phyloP scores from a whole-genome alignment of 169 alveolate species.

The Plasmodium blacklocki region DNA sequence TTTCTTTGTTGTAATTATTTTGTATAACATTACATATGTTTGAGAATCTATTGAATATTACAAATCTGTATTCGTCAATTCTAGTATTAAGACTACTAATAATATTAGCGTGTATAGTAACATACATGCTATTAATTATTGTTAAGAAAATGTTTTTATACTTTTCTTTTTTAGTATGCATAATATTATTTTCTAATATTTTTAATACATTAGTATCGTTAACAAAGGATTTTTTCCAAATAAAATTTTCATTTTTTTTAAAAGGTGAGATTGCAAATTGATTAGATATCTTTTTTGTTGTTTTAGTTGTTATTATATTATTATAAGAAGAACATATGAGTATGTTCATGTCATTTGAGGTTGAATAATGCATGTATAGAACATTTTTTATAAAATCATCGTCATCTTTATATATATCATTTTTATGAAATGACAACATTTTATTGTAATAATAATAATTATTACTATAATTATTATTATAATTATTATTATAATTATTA shows the following conservation, averaged over 20 bases:
- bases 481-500: no score
- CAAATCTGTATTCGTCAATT: conserved; percentile 46
- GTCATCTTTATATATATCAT: conserved; percentile 32
- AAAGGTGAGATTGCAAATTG: neutral
- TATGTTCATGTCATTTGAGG: no score
- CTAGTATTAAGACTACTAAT: conserved; percentile 31
- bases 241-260: neutral
- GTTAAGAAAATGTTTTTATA: conserved; percentile 33
- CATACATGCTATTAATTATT: conserved; percentile 54
- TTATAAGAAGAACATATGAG: no score
- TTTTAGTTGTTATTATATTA: neutral
- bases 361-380: no score
- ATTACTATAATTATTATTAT: no score
- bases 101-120: conserved; percentile 36
- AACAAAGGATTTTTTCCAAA: conserved; percentile 42
- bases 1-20: neutral
- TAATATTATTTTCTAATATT: conserved; percentile 7
- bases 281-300: neutral
- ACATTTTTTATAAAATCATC: no score
- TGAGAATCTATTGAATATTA: conserved; percentile 38
- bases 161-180: conserved; percentile 18
- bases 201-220: conserved; percentile 36
- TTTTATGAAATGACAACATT: neutral
- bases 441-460: no score
- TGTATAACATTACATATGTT: neutral